phyloP scores from a whole-genome alignment of 805 yeast species.

The Starmerella kuoi region DNA sequence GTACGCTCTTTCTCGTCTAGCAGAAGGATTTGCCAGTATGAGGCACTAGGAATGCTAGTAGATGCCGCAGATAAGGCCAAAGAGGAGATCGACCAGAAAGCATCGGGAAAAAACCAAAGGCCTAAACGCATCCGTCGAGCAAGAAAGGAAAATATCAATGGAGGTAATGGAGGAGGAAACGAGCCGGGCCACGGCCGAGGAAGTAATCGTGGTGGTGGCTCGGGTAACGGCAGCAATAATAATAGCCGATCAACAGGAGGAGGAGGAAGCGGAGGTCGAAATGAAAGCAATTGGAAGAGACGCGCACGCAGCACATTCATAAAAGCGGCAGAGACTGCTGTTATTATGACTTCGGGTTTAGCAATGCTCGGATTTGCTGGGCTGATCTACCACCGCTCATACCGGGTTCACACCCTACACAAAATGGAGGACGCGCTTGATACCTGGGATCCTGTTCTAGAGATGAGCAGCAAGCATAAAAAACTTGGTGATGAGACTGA shows the following conservation, averaged over 20 bases:
- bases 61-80: constrained; percentile 15
- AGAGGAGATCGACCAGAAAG: constrained; percentile 9
- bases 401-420: constrained; percentile 44
- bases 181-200: not conserved
- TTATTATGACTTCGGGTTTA: constrained; percentile 58
- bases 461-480: constrained; percentile 39
- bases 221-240: not conserved
- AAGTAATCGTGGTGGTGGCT: not conserved
- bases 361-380: constrained; percentile 63
- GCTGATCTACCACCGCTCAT: constrained; percentile 50
- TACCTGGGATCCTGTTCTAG: constrained; percentile 52
- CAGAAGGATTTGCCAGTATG: too few relatives aligned
- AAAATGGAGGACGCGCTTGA: constrained; percentile 60
- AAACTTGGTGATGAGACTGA: constrained; percentile 23
- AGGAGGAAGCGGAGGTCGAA: not conserved
- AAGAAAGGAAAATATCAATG: not conserved
- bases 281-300: constrained; percentile 1
- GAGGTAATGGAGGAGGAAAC: not conserved
- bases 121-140: not conserved
- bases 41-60: constrained; percentile 15
- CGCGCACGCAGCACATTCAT: constrained; percentile 11
- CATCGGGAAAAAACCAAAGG: not conserved
- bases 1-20: too few relatives aligned
- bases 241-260: not conserved
- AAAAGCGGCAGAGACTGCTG: constrained; percentile 43